These are phyloP conservation scores for Aspergillus cavernicola DNA, from an alignment of 495 filamentous ascomycete species.

Conservation along the genomic window DNA sequence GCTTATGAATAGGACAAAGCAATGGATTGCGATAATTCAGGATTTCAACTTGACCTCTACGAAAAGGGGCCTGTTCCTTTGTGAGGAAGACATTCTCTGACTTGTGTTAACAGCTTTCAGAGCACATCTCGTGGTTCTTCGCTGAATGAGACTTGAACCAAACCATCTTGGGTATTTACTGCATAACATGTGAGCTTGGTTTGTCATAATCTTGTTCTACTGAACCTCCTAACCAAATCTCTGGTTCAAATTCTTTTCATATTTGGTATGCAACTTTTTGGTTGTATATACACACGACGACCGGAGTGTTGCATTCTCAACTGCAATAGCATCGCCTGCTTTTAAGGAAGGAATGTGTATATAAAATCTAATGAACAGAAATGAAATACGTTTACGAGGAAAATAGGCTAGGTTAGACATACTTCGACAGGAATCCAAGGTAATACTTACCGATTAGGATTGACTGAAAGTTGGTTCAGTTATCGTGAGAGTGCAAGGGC, in stretches of 20 bases:
- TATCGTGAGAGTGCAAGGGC: background rate
- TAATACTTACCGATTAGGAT: background rate
- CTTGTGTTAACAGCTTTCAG: background rate
- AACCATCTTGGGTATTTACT: no score
- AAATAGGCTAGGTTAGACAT: background rate
- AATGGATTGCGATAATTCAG: background rate
- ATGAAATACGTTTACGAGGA: no score
- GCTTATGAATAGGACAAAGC: conserved; percentile 6
- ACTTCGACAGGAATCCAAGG: background rate
- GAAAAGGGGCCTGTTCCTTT: background rate
- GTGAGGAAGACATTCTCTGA: background rate
- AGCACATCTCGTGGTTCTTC: background rate
- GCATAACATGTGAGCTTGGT: background rate
- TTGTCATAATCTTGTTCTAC: no score
- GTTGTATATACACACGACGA: no score
- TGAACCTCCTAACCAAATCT: no score
- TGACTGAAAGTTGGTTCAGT: background rate
- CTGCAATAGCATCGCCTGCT: no score
- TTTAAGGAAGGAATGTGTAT: no score
- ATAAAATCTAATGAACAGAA: no score
- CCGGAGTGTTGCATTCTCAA: no score
- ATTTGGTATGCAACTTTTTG: no score
- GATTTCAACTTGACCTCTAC: background rate
- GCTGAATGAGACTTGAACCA: background rate
- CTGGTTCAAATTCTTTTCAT: no score